Base-by-base conservation (phyloP, 352 stramenopile species). In the Labyrinthula sp. region DNA sequence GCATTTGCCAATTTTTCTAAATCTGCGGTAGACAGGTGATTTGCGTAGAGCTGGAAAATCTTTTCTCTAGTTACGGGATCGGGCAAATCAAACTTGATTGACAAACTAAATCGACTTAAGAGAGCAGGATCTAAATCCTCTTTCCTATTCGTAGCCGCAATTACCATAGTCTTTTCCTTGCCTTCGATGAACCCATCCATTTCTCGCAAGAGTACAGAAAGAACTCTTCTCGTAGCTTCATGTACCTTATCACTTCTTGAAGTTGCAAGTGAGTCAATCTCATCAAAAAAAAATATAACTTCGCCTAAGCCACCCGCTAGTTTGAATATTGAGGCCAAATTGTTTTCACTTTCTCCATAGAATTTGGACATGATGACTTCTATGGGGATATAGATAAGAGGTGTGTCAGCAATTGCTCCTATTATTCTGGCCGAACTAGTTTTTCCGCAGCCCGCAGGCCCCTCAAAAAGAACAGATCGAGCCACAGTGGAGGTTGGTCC, bases 281-380 rank as follows among this genome's bases (percentile, higher is more conserved):
- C 80, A 47, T 92, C 80, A 56, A 92, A 86, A 41, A 92, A 92
- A 54, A 92, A 83, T 56, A 91, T 87, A 6, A 72, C 75, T 17
- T 54, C 54, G 31, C 81, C 71, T 17, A 92, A 60, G 55, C 88
- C 78, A 45, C 89, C 73, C 48, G 76, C 89, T 0, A 75, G 71
- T 34, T 92, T 78, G 58, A 93, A 86, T 33, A 93, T 89, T n/a
- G 59, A 59, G 34, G 71, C 78, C 64, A 93, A 78, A 38, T 84
- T 82, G 61, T 88, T 89, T 55, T 93, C 79, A 64, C 76, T 89
- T 46, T 93, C 79, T 14, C 79, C 79, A 39, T 90, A 93, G 73
- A 73, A 91, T 56, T 91, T 91, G 21, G 73, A 86, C 26, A 89
- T 75, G 34, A 93, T 72, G 47, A 69, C 84, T 58, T 93, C 80